These are phyloP conservation scores for Coniochaeta sp. DNA, from an alignment of 2,329 filamentous ascomycete species.

Conservation along the genomic window DNA sequence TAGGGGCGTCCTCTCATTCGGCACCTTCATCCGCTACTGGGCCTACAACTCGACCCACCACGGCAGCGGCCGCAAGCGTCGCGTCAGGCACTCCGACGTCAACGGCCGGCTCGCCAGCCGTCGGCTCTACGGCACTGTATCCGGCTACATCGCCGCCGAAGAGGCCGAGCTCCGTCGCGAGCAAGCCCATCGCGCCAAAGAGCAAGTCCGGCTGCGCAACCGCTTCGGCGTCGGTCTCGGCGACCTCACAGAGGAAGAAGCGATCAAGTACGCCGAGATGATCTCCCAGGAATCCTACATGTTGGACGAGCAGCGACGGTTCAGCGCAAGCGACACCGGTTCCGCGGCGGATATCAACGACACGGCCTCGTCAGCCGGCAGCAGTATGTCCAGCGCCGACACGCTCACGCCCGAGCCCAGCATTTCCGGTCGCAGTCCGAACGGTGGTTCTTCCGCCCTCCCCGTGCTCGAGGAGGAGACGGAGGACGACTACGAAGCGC, in stretches of 20 bases:
- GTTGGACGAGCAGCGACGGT: conserved; percentile 49
- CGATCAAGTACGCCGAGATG: conserved; percentile 58
- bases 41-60: conserved; percentile 81
- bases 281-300: conserved; percentile 55
- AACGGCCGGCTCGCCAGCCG: conserved; percentile 44
- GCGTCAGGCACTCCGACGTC: conserved; percentile 58
- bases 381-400: conserved; percentile 28
- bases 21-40: conserved; percentile 87
- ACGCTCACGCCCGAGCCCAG: conserved; percentile 51
- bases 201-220: conserved; percentile 63
- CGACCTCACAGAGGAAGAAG: conserved; percentile 59
- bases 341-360: conserved; percentile 43
- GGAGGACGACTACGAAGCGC: conserved; percentile 50
- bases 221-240: conserved; percentile 79
- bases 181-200: conserved; percentile 57
- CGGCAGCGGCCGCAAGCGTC: conserved; percentile 71
- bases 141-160: conserved; percentile 82
- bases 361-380: conserved; percentile 32
- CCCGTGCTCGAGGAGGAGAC: conserved; percentile 26
- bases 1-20: conserved; percentile 80
- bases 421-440: conserved; percentile 31
- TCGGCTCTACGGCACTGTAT: conserved; percentile 59
- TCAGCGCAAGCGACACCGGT: conserved; percentile 41
- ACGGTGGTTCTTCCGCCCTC: conserved; percentile 10
- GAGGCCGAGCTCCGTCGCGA: conserved; percentile 72